Evolutionary conservation across 768 basidiomycete genomes (phyloP).

Genomic region (Hericium erinaceus): DNA sequence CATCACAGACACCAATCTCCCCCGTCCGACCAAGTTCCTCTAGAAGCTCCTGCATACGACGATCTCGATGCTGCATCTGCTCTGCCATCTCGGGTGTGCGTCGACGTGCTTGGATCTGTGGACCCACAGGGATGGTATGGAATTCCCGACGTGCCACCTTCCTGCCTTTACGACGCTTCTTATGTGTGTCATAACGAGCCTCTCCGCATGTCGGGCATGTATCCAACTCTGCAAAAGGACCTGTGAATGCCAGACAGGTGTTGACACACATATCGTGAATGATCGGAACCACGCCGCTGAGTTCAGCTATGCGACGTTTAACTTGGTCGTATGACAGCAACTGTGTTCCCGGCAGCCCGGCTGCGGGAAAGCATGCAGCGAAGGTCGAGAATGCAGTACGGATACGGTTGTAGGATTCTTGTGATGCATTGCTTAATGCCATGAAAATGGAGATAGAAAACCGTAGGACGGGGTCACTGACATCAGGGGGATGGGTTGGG

Average conservation of each 20-base stretch:
- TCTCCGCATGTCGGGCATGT: conserved; percentile 7
- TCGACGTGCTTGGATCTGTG: neutral
- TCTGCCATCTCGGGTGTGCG: neutral
- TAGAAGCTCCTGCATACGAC: neutral
- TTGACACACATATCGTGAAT: conserved; percentile 9
- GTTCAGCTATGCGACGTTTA: neutral
- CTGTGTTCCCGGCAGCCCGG: neutral
- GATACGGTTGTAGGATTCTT: conserved; percentile 4
- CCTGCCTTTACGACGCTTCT: neutral
- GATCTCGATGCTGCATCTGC: conserved; percentile 6
- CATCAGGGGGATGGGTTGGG: neutral
- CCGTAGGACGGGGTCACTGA: conserved; percentile 1
- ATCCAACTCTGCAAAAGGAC: conserved; percentile 9
- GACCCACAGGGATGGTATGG: conserved; percentile 8
- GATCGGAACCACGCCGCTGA: conserved; percentile 2
- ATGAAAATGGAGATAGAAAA: conserved; percentile 4
- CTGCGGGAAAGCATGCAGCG: neutral
- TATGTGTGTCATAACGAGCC: conserved; percentile 5
- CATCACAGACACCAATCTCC: neutral
- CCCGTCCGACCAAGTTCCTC: no score
- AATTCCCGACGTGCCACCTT: conserved; percentile 11
- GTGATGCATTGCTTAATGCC: conserved; percentile 3
- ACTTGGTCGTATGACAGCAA: neutral
- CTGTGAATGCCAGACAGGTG: conserved; percentile 14
- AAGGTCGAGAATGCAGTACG: neutral